Conservation (phyloP, 495 filamentous ascomycete genomes). For the Daldinia bambusicola region DNA sequence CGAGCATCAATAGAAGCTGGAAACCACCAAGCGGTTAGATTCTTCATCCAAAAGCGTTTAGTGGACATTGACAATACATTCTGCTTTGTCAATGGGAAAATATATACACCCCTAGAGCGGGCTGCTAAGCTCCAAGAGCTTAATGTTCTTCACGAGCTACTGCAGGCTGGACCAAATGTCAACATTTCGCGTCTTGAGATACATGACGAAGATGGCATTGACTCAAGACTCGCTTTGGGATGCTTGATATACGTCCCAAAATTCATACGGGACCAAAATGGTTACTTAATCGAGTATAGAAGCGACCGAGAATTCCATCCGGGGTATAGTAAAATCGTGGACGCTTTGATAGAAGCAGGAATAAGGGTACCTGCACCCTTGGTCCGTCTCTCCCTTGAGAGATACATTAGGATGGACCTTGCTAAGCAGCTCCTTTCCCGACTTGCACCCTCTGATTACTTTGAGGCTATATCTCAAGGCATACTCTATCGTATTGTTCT, state of each 20-base stretch:
- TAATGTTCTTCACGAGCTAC: slow-evolving; percentile 23
- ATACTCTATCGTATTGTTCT: background rate
- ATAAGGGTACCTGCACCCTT: background rate
- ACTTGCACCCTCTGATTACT: background rate
- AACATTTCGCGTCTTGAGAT: background rate
- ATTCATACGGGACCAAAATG: background rate
- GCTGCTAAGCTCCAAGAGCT: slow-evolving; percentile 16
- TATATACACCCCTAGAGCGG: slow-evolving; percentile 24
- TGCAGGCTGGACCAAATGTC: slow-evolving; percentile 7
- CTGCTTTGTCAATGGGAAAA: background rate
- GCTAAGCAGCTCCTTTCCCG: slow-evolving; percentile 6
- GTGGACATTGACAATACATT: slow-evolving; percentile 20
- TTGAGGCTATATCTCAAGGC: background rate
- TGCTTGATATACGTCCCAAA: background rate
- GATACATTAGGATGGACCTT: slow-evolving; percentile 20
- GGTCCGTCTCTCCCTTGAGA: background rate
- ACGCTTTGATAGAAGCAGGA: slow-evolving; percentile 19
- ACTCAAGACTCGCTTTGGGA: background rate
- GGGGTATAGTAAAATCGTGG: slow-evolving; percentile 16
- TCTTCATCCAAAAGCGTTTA: slow-evolving; percentile 18
- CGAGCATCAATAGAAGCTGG: slow-evolving; percentile 31
- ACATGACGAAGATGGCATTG: background rate
- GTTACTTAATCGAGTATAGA: background rate
- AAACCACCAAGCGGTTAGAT: slow-evolving; percentile 6
- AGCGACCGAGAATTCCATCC: background rate